Evolutionary conservation across 2,329 filamentous ascomycete species (phyloP).

Genomic region (Leptographium wingfieldii): DNA sequence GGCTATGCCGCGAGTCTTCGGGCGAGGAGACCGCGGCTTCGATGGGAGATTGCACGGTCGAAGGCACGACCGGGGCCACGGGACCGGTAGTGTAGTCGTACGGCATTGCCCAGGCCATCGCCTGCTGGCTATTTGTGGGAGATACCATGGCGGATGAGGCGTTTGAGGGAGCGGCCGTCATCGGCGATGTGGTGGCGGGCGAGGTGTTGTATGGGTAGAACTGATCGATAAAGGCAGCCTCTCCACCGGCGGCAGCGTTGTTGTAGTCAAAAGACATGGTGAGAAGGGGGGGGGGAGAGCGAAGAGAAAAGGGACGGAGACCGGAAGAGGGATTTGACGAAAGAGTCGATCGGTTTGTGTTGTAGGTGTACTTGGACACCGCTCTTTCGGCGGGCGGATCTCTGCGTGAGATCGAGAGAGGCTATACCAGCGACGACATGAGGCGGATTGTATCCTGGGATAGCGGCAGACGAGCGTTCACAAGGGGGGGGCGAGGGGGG

Average conservation of each 20-base stretch:
- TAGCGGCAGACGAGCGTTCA: neutral
- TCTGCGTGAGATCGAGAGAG: slow-evolving; percentile 5
- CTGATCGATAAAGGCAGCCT: slow-evolving; percentile 46
- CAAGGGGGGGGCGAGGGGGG: neutral
- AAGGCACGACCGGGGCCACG: slow-evolving; percentile 14
- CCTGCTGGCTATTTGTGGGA: slow-evolving; percentile 23
- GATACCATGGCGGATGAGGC: slow-evolving; percentile 24
- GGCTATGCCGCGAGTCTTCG: slow-evolving; percentile 35
- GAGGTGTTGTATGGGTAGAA: slow-evolving; percentile 30
- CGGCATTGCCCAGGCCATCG: slow-evolving; percentile 36
- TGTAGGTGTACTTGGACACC: slow-evolving; percentile 10
- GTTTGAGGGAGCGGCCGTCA: slow-evolving; percentile 15
- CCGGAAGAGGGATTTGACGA: neutral
- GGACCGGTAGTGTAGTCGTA: slow-evolving; percentile 31
- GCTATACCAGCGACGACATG: slow-evolving; percentile 3
- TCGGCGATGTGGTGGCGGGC: slow-evolving; percentile 17
- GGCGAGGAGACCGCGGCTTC: slow-evolving; percentile 36
- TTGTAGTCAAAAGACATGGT: slow-evolving; percentile 10
- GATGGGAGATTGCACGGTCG: slow-evolving; percentile 23
- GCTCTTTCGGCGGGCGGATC: slow-evolving; percentile 12
- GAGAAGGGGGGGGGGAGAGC: neutral
- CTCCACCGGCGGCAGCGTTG: slow-evolving; percentile 33
- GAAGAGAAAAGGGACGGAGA: neutral
- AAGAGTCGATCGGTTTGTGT: slow-evolving; percentile 3
- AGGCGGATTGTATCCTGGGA: neutral